Evolutionary conservation across 1,284 basidiomycete genomes (phyloP).

Genomic region (Leccinum pseudoinsigne): DNA sequence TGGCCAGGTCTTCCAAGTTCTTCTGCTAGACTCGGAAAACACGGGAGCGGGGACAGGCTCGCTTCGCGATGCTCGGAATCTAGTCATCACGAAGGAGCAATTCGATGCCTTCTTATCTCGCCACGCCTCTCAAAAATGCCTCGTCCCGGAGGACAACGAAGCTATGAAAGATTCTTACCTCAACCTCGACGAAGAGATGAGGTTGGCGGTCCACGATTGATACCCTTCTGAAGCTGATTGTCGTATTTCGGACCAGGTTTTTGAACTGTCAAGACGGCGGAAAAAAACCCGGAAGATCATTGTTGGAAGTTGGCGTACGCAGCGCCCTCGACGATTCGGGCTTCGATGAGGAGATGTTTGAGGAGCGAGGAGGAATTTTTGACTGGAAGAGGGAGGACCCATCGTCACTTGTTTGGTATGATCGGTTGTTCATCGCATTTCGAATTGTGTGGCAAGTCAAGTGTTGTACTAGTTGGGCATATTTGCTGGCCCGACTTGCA

Average conservation of each 20-base stretch:
- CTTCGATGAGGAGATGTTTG: conserved; percentile 36
- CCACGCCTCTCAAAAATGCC: conserved; percentile 27
- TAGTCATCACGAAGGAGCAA: conserved; percentile 37
- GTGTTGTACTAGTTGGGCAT: conserved; percentile 14
- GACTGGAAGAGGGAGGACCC: conserved; percentile 30
- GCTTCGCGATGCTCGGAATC: conserved; percentile 37
- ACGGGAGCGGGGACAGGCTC: conserved; percentile 28
- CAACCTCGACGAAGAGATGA: conserved; percentile 27
- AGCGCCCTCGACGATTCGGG: conserved; percentile 37
- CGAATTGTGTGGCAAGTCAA: background rate
- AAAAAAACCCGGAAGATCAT: conserved; percentile 35
- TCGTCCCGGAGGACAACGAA: conserved; percentile 41
- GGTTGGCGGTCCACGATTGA: conserved; percentile 18
- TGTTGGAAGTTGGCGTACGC: conserved; percentile 38
- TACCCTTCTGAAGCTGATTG: background rate
- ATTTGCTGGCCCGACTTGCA: too few relatives aligned
- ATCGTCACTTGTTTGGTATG: conserved; percentile 20
- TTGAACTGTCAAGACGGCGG: conserved; percentile 33
- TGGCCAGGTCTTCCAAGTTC: conserved; percentile 32
- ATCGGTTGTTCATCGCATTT: too few relatives aligned
- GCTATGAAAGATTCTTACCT: conserved; percentile 41
- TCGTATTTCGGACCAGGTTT: conserved; percentile 24
- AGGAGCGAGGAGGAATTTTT: conserved; percentile 37
- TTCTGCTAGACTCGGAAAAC: conserved; percentile 37
- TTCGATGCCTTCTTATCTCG: conserved; percentile 38